A percentile compares a stretch with the other conserved stretches of the same genome.
Conservation (phyloP, 2,329 filamentous ascomycete species). For the Aspergillus glaucus region DNA sequence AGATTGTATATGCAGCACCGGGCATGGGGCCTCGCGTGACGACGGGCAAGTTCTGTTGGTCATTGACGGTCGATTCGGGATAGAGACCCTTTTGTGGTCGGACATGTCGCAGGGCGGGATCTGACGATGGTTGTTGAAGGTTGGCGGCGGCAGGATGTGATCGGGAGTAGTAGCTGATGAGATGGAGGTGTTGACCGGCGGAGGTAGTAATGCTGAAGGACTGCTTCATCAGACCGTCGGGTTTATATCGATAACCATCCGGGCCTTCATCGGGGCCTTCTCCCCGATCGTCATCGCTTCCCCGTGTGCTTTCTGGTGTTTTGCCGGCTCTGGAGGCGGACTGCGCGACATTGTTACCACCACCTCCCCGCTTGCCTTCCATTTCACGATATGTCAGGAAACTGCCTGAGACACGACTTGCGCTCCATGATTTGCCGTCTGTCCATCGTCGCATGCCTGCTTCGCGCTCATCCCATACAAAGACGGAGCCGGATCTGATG, state of each 20-base stretch:
- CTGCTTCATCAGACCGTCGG: constrained; percentile 97
- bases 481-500: constrained; percentile 93
- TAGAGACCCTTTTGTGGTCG: constrained; percentile 91
- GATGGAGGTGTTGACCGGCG: constrained; percentile 80
- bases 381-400: constrained; percentile 97
- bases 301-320: constrained; percentile 74
- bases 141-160: constrained; percentile 66
- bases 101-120: constrained; percentile 73
- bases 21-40: constrained; percentile 69
- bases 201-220: constrained; percentile 98
- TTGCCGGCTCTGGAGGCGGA: constrained; percentile 57
- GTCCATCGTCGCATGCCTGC: constrained; percentile 98
- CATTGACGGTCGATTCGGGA: constrained; percentile 88
- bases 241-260: constrained; percentile 90
- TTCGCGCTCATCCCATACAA: constrained; percentile 99
- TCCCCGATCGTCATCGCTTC: constrained; percentile 76
- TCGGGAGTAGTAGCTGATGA: constrained; percentile 94
- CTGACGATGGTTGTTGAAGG: constrained; percentile 73
- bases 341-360: constrained; percentile 61
- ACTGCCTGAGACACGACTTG: constrained; percentile 92
- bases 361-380: constrained; percentile 93
- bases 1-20: constrained; percentile 48
- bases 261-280: constrained; percentile 63
- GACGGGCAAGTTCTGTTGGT: constrained; percentile 71
- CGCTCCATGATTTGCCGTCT: constrained; percentile 98